Percentiles rank a stretch among this genome's conserved stretches.
phyloP scores from a whole-genome alignment of 2,329 filamentous ascomycete species.

The Stagonosporopsis vannaccii region DNA sequence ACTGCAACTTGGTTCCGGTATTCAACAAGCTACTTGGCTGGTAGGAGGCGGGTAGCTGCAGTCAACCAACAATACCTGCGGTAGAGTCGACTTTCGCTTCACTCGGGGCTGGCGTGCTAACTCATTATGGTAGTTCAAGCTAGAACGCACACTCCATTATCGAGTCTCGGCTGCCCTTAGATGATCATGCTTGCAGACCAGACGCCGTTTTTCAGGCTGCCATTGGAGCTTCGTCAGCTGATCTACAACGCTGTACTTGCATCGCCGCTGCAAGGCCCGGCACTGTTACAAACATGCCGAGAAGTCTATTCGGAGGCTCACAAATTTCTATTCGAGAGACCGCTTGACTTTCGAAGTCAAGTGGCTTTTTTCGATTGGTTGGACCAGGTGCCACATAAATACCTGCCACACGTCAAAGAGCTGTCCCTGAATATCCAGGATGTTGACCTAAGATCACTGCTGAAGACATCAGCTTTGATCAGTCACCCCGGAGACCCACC shows the following conservation, averaged over 20 bases:
- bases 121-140: not conserved
- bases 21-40: not conserved
- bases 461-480: slow-evolving; percentile 14
- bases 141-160: not conserved
- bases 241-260: slow-evolving; percentile 38
- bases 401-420: slow-evolving; percentile 28
- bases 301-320: slow-evolving; percentile 38
- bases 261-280: slow-evolving; percentile 24
- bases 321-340: slow-evolving; percentile 41
- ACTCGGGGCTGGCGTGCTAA: not conserved
- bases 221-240: slow-evolving; percentile 41
- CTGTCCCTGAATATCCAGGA: slow-evolving; percentile 38
- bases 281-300: slow-evolving; percentile 36
- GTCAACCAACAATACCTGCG: not conserved
- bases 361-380: slow-evolving; percentile 34
- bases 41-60: not conserved
- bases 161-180: not conserved
- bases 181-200: slow-evolving; percentile 1
- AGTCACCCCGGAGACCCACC: slow-evolving; percentile 5
- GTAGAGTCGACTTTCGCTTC: not conserved
- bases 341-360: slow-evolving; percentile 36
- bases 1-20: too few relatives aligned
- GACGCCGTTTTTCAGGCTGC: slow-evolving; percentile 29
- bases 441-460: slow-evolving; percentile 36
- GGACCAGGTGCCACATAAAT: slow-evolving; percentile 16